Evolutionary conservation across 108 stramenopile genomes (phyloP).

Genomic region (Chaetoceros muelleri): DNA sequence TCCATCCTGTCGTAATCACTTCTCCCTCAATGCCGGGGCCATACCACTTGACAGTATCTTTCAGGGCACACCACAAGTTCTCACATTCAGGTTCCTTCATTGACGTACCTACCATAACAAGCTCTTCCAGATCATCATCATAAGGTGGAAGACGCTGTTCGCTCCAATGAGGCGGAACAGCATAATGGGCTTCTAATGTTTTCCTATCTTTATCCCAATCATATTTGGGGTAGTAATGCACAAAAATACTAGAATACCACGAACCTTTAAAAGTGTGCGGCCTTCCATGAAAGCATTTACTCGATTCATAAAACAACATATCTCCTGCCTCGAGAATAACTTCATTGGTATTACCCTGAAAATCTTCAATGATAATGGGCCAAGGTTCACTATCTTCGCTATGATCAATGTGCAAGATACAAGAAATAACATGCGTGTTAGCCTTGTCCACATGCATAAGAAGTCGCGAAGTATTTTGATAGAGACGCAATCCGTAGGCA

Average conservation of each 20-base stretch:
- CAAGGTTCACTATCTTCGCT: slow-evolving; percentile 62
- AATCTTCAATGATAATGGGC: slow-evolving; percentile 61
- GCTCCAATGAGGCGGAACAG: slow-evolving; percentile 24
- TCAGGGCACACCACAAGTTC: slow-evolving; percentile 24
- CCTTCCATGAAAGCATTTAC: slow-evolving; percentile 75
- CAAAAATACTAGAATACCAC: slow-evolving; percentile 73
- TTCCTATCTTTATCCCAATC: slow-evolving; percentile 11
- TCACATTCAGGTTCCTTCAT: slow-evolving; percentile 33
- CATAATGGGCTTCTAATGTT: slow-evolving; percentile 11
- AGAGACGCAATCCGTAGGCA: slow-evolving; percentile 47
- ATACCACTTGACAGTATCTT: slow-evolving; percentile 27
- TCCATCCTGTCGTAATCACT: slow-evolving; percentile 31
- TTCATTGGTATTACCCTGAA: slow-evolving; percentile 39
- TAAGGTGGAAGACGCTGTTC: neutral
- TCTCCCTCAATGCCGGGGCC: slow-evolving; percentile 25
- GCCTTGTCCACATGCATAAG: slow-evolving; percentile 53
- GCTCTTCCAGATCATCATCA: slow-evolving; percentile 19
- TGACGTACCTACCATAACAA: slow-evolving; percentile 23
- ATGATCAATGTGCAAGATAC: slow-evolving; percentile 50
- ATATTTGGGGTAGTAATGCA: slow-evolving; percentile 60
- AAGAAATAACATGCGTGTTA: slow-evolving; percentile 44
- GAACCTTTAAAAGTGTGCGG: slow-evolving; percentile 50
- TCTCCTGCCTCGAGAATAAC: slow-evolving; percentile 66
- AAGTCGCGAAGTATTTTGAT: slow-evolving; percentile 34
- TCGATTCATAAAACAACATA: slow-evolving; percentile 76